Conservation (phyloP, 2,329 filamentous ascomycete species). For the Endoconidiophora polonica region DNA sequence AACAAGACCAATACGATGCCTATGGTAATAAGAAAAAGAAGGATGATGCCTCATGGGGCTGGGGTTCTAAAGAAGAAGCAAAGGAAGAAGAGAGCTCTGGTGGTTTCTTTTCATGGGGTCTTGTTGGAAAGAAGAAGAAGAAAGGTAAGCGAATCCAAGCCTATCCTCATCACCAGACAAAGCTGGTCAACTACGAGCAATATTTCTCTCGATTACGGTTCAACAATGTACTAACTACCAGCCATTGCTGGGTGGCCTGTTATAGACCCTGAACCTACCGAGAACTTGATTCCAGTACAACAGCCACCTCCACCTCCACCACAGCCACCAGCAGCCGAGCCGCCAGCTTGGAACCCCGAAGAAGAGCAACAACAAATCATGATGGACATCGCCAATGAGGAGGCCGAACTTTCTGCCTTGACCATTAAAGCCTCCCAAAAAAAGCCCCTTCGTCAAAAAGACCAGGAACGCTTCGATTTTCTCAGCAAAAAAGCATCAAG, state of each 20-base stretch:
- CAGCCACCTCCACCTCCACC: conserved; percentile 3
- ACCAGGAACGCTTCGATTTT: conserved; percentile 7
- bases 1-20: background rate
- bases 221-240: background rate
- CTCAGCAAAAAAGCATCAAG: conserved; percentile 7
- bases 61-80: conserved; percentile 4
- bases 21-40: conserved; percentile 2
- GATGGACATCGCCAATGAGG: conserved; percentile 9
- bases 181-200: background rate
- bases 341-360: background rate
- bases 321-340: background rate
- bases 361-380: conserved; percentile 6
- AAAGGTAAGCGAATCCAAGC: conserved; percentile 3
- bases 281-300: conserved; percentile 2
- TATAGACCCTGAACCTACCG: conserved; percentile 3
- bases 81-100: conserved; percentile 7
- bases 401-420: conserved; percentile 4
- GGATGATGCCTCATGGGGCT: conserved; percentile 5
- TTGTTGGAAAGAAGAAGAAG: conserved; percentile 3
- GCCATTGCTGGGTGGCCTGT: background rate
- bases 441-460: conserved; percentile 1
- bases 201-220: background rate
- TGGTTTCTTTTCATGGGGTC: conserved; percentile 5
- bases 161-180: background rate
- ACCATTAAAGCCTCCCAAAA: background rate